Conservation (phyloP, 495 filamentous ascomycete genomes). For the Aspergillus sclerotiicarbonarius region DNA sequence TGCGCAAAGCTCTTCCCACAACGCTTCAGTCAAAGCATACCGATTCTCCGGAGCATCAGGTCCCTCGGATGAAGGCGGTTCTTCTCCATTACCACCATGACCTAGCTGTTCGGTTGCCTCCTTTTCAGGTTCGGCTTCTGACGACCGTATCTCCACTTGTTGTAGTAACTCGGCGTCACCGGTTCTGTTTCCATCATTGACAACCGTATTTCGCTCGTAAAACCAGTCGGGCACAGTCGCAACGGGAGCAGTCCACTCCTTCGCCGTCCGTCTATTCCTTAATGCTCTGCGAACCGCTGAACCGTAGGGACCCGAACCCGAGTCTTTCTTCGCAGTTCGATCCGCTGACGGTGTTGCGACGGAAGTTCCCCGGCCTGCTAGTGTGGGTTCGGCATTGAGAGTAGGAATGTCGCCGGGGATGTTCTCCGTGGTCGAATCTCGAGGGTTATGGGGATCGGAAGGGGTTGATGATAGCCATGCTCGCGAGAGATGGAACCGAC, state of each 20-base stretch:
- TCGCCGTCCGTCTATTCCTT: conserved; percentile 31
- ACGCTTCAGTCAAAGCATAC: conserved; percentile 35
- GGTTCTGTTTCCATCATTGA: conserved; percentile 14
- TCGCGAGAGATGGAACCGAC: conserved; percentile 39
- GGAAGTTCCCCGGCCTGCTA: conserved; percentile 11
- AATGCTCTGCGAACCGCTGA: conserved; percentile 40
- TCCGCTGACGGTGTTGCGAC: conserved; percentile 16
- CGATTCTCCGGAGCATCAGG: conserved; percentile 21
- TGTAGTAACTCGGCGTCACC: conserved; percentile 15
- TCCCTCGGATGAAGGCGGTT: conserved; percentile 18
- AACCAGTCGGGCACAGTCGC: conserved; percentile 42
- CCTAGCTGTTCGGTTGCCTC: conserved; percentile 10
- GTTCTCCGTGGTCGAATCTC: conserved; percentile 22
- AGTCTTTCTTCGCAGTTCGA: conserved; percentile 21
- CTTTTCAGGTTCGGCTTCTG: conserved; percentile 16
- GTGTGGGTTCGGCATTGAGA: conserved; percentile 21
- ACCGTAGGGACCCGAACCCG: conserved; percentile 35
- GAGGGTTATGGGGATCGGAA: conserved; percentile 27
- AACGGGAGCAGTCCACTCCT: conserved; percentile 18
- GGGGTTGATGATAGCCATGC: conserved; percentile 35
- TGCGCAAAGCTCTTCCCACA: conserved; percentile 42
- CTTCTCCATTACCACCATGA: conserved; percentile 25
- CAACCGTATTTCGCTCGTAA: conserved; percentile 33
- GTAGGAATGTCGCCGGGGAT: conserved; percentile 25
- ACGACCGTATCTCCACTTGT: conserved; percentile 29